Evolutionary conservation across 768 basidiomycete genomes (phyloP).

Genomic region (Mrakia frigida): DNA sequence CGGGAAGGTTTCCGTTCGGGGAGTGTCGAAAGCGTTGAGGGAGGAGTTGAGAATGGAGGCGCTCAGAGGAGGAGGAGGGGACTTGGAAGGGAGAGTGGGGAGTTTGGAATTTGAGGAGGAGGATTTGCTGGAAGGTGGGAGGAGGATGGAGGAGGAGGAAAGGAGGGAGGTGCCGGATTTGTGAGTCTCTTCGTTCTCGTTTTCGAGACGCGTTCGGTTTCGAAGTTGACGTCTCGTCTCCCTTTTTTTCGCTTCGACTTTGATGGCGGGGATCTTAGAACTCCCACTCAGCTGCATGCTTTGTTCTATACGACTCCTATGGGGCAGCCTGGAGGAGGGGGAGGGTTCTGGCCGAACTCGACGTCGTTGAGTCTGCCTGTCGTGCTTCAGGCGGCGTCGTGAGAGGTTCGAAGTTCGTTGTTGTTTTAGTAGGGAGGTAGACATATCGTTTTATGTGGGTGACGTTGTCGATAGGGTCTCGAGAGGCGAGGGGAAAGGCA

Average conservation of each 20-base stretch:
- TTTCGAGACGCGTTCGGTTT: not conserved
- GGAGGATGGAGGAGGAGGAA: not conserved
- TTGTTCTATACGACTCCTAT: not conserved
- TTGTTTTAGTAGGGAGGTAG: too few species aligned
- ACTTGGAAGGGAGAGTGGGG: not conserved
- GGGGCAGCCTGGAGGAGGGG: not conserved
- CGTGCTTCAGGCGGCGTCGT: not conserved
- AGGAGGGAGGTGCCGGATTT: constrained; percentile 17
- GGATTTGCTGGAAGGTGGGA: not conserved
- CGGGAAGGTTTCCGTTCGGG: not conserved
- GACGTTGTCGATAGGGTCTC: too few species aligned
- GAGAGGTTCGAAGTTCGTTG: too few species aligned
- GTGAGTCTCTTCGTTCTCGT: not conserved
- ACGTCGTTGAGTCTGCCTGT: not conserved
- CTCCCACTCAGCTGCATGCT: not conserved
- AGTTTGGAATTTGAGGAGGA: not conserved
- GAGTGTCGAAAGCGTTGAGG: not conserved
- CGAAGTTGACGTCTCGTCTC: not conserved
- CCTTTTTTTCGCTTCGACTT: not conserved
- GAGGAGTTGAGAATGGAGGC: not conserved
- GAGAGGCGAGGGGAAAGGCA: too few species aligned
- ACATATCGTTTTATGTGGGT: too few species aligned
- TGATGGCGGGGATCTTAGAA: too few species aligned
- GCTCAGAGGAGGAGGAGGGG: not conserved
- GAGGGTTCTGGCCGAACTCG: not conserved